Evolutionary conservation across 768 basidiomycete genomes (phyloP), one percentile per base, ranked within the genome.

Genomic region (Boletus vinaceobasis): DNA sequence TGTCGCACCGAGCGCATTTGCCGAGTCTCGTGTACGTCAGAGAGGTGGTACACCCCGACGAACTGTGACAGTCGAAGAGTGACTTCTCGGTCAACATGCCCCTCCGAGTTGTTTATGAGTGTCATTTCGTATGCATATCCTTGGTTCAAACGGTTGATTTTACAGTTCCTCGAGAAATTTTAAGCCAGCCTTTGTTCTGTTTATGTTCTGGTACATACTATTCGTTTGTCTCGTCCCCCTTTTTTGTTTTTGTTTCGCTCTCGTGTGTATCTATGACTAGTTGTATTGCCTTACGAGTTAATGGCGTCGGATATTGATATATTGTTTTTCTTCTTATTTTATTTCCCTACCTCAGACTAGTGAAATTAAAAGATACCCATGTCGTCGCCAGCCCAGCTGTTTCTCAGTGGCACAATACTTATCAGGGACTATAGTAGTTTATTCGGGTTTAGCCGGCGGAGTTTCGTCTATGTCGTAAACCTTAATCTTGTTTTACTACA

Each of bases 1-100:
- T 19, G 65, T 60, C 9, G 78, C 81, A 0, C 83, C 84, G 15
- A 53, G 64, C 7, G 73, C 71, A 15, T 71, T 67, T 55, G 65
- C 66, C n/a, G 66, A 71, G 43, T 62, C 62, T 23, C 71, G 69
- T 45, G 48, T 42, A 11, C 66, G 66, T 38, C 61, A 48, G 35
- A 59, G 62, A 35, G 67, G 51, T 26, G 26, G 52, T 7, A 65
- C 69, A 17, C 53, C 69, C 7, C 63, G 60, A 48, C 64, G 69
- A 38, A 48, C 48, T 5, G 47, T 66, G 26, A 4, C 38, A n/a
- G 5, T 56, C 5, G 71, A 72, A 52, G 66, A 68, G 4, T 60
- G 31, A 66, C n/a, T 17, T 43, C 0, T 21, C 5, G 29, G 27
- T 39, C 17, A 15, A n/a, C 3, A 32, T 48, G 13, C 27, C 14